Evolutionary conservation across 768 basidiomycete species (phyloP).

Genomic region (Rhodocollybia butyracea): DNA sequence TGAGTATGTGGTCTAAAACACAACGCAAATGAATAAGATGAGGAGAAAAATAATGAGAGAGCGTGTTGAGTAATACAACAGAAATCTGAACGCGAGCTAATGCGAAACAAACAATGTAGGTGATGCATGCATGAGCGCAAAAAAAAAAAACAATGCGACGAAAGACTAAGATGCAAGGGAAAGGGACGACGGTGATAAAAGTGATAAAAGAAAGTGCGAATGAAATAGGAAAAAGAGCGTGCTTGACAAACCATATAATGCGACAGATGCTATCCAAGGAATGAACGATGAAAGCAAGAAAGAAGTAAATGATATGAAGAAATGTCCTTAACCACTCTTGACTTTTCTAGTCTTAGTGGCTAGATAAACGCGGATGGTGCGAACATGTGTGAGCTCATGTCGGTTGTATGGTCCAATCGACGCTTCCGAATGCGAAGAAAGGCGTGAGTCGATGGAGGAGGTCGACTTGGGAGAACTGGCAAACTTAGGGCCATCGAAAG

Average conservation of each 20-base stretch:
- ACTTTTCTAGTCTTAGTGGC: constrained; percentile 36
- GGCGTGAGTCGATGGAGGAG: constrained; percentile 7
- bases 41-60: too few relatives aligned
- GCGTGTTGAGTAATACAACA: too few relatives aligned
- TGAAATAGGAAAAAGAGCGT: constrained; percentile 4
- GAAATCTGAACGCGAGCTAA: too few relatives aligned
- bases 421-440: constrained; percentile 16
- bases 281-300: not conserved
- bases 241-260: not conserved
- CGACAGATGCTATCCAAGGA: too few relatives aligned
- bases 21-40: too few relatives aligned
- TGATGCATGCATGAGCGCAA: not conserved
- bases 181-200: not conserved
- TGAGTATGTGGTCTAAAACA: too few relatives aligned
- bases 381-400: constrained; percentile 38
- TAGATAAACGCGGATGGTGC: constrained; percentile 49
- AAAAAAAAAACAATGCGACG: not conserved
- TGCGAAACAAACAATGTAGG: too few relatives aligned
- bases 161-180: not conserved
- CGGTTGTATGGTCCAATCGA: constrained; percentile 15
- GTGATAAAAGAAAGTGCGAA: not conserved
- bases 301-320: too few relatives aligned
- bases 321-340: not conserved
- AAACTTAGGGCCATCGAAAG: constrained; percentile 16
- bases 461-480: constrained; percentile 5